These are phyloP conservation scores for Myriangium duriaei DNA, from an alignment of 2,329 filamentous ascomycete species.

Conservation along the genomic window DNA sequence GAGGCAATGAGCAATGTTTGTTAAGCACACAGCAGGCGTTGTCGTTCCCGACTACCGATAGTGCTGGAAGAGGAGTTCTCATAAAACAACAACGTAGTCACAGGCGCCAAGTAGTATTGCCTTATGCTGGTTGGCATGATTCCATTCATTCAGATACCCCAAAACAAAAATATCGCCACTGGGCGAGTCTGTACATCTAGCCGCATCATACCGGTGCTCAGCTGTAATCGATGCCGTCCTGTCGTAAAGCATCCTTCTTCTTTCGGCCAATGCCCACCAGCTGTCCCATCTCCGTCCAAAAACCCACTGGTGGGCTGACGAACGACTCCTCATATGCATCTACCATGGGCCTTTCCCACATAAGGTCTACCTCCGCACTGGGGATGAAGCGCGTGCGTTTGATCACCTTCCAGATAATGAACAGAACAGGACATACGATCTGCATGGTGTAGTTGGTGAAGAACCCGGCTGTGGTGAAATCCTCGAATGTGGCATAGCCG, in stretches of 20 bases:
- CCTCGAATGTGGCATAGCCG: slow-evolving; percentile 39
- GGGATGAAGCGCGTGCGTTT: slow-evolving; percentile 44
- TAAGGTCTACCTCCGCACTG: slow-evolving; percentile 44
- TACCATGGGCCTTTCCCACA: slow-evolving; percentile 47
- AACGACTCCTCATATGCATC: slow-evolving; percentile 45
- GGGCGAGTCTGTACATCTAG: no score
- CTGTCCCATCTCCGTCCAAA: slow-evolving; percentile 43
- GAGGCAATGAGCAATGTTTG: no score
- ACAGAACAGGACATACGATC: slow-evolving; percentile 15
- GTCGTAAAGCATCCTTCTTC: not conserved
- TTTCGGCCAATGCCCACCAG: slow-evolving; percentile 25
- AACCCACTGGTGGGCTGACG: slow-evolving; percentile 35
- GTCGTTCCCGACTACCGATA: no score
- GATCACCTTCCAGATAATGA: slow-evolving; percentile 46
- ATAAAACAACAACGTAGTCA: no score
- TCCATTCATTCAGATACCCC: no score
- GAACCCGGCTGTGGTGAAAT: slow-evolving; percentile 26
- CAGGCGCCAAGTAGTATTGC: no score
- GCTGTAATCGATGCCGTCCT: not conserved
- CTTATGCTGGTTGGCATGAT: no score
- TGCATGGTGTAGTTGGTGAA: slow-evolving; percentile 34
- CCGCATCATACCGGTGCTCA: no score
- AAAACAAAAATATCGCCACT: no score
- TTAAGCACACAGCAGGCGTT: no score
- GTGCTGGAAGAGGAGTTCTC: no score